These are phyloP conservation scores for Phialophora expanda DNA, from an alignment of 2,329 filamentous ascomycete genomes.

Conservation along the genomic window DNA sequence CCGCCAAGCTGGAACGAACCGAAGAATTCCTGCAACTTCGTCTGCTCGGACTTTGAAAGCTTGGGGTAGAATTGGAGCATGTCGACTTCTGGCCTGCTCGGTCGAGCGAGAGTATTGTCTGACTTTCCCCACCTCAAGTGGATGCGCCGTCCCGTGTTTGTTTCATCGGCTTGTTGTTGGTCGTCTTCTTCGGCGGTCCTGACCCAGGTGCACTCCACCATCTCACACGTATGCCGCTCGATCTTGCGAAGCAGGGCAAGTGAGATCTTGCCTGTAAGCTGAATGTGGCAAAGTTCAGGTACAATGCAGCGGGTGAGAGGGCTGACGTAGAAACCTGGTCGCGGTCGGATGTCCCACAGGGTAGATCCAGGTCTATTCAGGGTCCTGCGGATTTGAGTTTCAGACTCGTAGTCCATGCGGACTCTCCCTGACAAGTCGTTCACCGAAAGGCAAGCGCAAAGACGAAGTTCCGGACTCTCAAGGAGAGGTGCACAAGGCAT, in stretches of 20 bases:
- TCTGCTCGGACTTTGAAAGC: slow-evolving; percentile 1
- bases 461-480: slow-evolving; percentile 5
- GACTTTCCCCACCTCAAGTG: background rate
- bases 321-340: background rate
- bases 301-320: background rate
- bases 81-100: background rate
- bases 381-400: background rate
- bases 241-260: background rate
- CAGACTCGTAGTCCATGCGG: background rate
- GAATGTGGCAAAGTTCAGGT: slow-evolving; percentile 14
- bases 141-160: background rate
- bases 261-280: slow-evolving; percentile 10
- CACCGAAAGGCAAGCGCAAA: background rate
- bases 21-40: slow-evolving; percentile 7
- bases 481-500: slow-evolving; percentile 11
- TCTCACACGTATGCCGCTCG: slow-evolving; percentile 7
- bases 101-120: background rate
- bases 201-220: slow-evolving; percentile 12
- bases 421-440: background rate
- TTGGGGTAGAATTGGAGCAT: slow-evolving; percentile 14
- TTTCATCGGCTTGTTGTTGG: background rate
- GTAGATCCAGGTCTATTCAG: background rate
- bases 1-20: background rate
- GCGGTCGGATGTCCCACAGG: background rate
- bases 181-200: background rate